A percentile compares a stretch with the other conserved stretches of the same genome.
Conservation (phyloP, 768 basidiomycete genomes). For the Clavulina sp. region DNA sequence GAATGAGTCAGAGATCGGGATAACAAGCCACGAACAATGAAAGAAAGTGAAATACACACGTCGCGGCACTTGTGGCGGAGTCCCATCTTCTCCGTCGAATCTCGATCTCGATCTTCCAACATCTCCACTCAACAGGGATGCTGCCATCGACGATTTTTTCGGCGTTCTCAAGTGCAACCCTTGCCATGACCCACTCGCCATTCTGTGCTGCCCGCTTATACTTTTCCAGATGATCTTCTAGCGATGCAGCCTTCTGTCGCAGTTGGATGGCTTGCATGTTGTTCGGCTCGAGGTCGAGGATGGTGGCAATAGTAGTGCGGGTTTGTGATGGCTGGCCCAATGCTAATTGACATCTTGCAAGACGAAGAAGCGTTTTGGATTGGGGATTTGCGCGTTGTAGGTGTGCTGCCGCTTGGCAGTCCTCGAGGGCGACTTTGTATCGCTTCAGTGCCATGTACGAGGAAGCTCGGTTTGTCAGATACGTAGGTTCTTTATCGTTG, state of each 20-base stretch:
- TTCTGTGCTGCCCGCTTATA: constrained; percentile 36
- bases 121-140: constrained; percentile 61
- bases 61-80: constrained; percentile 52
- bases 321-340: constrained; percentile 54
- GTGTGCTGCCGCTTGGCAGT: constrained; percentile 57
- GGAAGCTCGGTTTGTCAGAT: constrained; percentile 73
- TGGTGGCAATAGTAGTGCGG: constrained; percentile 43
- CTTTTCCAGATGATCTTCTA: constrained; percentile 50
- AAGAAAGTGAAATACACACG: constrained; percentile 31
- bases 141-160: constrained; percentile 52
- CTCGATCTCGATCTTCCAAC: constrained; percentile 65
- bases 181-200: constrained; percentile 60
- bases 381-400: constrained; percentile 45
- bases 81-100: constrained; percentile 56
- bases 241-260: constrained; percentile 37
- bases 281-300: constrained; percentile 41
- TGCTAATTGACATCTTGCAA: constrained; percentile 71
- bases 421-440: constrained; percentile 53
- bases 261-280: constrained; percentile 46
- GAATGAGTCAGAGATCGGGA: background rate
- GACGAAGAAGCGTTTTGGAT: constrained; percentile 62
- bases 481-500: constrained; percentile 50
- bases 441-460: constrained; percentile 68
- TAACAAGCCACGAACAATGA: background rate
- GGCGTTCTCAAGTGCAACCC: constrained; percentile 57